Base-by-base conservation (phyloP, 164 flowering plant species). In the Aristolochia fimbriata region DNA sequence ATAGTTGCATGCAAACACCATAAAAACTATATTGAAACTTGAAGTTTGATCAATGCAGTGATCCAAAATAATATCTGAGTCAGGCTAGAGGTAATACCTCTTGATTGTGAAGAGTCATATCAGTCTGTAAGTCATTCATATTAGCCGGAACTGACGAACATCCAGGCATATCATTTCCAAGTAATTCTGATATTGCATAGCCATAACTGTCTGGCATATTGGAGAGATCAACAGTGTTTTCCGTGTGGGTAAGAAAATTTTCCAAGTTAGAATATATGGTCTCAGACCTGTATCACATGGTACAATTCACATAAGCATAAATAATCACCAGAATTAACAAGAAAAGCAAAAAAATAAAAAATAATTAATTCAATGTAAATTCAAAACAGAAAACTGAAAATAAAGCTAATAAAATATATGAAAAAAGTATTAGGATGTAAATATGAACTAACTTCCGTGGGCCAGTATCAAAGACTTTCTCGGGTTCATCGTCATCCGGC, bases 141-240 rank as follows among this genome's bases (percentile, higher is more conserved):
- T 75, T 81, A 37, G 72, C 65, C 8, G 83, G 69, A 24, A 82
- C 86, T 16, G 86, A 60, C 61, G 91, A 76, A 74, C 88, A 78
- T 69, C 76, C 77, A 4, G 85, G 52, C 61, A 87, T 74, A 66
- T 78, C 85, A 63, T 68, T 68, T 59, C 77, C 90, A 25, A 92
- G 83, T 65, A 83, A 80, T 65, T 89, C 96, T 25, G 93, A 83
- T 46, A 88, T 72, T 82, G 82, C 85, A 62, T 83, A 83, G 69
- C 93, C 96, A 76, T 89, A 84, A 63, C 83, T 79, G 73, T 86
- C 89, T 62, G 80, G 93, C 57, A 61, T 80, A 68, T 83, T 82
- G n/a, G 84, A 70, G 61, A 79, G 76, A 52, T 76, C 83, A 66
- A 57, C 70, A 48, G 74, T 23, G 68, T 62, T 73, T 47, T 71